Percentiles rank a stretch among this genome's conserved stretches.
Evolutionary conservation across 305 asterid genomes (phyloP).

Genomic region (Solanum chacoense): DNA sequence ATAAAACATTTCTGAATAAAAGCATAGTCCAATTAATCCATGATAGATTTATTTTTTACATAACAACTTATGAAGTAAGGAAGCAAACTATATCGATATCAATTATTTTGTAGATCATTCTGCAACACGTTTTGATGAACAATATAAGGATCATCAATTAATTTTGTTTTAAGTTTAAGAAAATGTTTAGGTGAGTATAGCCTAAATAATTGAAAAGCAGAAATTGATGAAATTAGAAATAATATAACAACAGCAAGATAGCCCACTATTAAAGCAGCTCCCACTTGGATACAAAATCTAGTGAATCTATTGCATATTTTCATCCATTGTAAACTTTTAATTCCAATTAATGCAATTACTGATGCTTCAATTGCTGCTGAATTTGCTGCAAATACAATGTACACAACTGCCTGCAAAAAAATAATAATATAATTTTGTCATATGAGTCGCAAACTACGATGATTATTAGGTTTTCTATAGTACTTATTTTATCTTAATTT

Average conservation of each 20-base stretch:
- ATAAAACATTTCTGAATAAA: not conserved
- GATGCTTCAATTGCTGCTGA: conserved; percentile 47
- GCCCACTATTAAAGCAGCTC: conserved; percentile 34
- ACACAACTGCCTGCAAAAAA: conserved; percentile 31
- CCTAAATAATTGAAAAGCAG: conserved; percentile 45
- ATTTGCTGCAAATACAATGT: conserved; percentile 38
- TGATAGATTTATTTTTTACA: not conserved
- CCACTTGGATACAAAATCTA: conserved; percentile 58
- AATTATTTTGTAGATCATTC: not conserved
- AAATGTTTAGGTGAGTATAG: conserved; percentile 48
- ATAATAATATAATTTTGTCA: not conserved
- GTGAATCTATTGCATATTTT: conserved; percentile 45
- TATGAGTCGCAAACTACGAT: not conserved
- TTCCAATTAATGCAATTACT: conserved; percentile 42
- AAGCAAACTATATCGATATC: not conserved
- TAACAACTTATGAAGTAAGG: not conserved
- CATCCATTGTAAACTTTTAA: conserved; percentile 50
- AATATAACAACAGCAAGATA: conserved; percentile 26
- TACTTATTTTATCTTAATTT: too few relatives aligned
- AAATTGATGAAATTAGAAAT: conserved; percentile 31
- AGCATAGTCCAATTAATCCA: not conserved
- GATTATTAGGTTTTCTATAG: not conserved
- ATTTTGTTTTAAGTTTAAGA: conserved; percentile 27
- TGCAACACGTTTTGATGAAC: not conserved
- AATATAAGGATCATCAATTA: not conserved